Base-by-base conservation (phyloP, 192 early-diverging fungal species). In the Coemansia asiatica region DNA sequence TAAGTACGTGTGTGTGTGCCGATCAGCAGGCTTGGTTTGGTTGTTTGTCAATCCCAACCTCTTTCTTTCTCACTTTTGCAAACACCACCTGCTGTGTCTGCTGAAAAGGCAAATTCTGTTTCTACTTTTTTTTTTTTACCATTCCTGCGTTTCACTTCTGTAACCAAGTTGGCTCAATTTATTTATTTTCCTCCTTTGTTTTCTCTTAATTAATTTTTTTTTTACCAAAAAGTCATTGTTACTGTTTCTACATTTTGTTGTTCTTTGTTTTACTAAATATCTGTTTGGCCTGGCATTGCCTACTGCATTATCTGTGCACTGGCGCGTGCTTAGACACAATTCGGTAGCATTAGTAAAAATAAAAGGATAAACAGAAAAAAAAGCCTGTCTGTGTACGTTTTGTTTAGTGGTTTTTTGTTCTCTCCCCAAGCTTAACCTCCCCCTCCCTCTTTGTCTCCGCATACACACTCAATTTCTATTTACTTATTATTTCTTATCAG, bases 101-200 rank as follows among this genome's bases (percentile, higher is more conserved):
- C 40, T 13, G n/a, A 44, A 13, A 9, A 5, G 10, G 16, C 21
- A 5, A 28, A 16, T 57, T 36, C 18, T 33, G 27, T 31, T 18
- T 28, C 33, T 21, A 10, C 29, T 8, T 36, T 57, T n/a, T 62
- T 63, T 56, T 62, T 19, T 59, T 50, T 59, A 50, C 21, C 25
- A 6, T 57, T 58, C 28, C 38, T 27, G 8, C 25, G 8, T 1
- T 51, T 50, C n/a, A 10, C 13, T 51, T 10, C 46, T 33, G 31
- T 8, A 33, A 33, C 31, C 31, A 33, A 33, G 31, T 8, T 46
- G 36, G 33, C 10, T 53, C n/a, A n/a, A 16, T 26, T 23, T 25
- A 26, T 27, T 44, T 46, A 46, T 19, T 7, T 27, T 26, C 12
- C 50, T 31, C 4, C 56, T 57, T 60, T 40, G 38, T 60, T 46